These are phyloP conservation scores for Talaromyces sp. DNA, from an alignment of 2,329 filamentous ascomycete species.

Conservation along the genomic window DNA sequence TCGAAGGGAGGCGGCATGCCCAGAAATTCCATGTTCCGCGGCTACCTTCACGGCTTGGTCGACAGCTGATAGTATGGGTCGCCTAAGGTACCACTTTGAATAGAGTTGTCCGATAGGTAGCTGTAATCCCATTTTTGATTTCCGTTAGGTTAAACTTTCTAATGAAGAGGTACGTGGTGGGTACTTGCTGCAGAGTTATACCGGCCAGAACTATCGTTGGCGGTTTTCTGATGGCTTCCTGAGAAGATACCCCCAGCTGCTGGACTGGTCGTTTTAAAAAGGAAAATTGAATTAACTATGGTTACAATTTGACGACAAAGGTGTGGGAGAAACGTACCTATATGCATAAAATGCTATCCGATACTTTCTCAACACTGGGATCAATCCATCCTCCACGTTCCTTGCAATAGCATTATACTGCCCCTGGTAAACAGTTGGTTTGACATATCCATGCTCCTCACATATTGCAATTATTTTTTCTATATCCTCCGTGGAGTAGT, in stretches of 20 bases:
- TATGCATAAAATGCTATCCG: conserved; percentile 2
- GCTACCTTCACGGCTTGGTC: background rate
- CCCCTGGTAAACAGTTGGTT: conserved; percentile 2
- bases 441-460: background rate
- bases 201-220: background rate
- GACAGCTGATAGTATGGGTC: background rate
- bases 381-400: background rate
- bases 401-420: conserved; percentile 3
- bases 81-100: background rate
- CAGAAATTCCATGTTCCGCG: background rate
- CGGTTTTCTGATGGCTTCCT: background rate
- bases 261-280: background rate
- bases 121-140: background rate
- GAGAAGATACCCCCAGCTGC: conserved; percentile 3
- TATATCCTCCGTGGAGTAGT: background rate
- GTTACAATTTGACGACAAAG: background rate
- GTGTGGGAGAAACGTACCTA: background rate
- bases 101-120: background rate
- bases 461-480: background rate
- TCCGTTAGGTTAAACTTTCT: background rate
- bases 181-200: background rate
- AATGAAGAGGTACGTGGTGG: background rate
- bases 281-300: background rate
- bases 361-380: background rate
- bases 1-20: conserved; percentile 2